These are phyloP conservation scores for Schoenoplectus triqueter DNA, from an alignment of 202 grass and related monocot species.

Conservation along the genomic window DNA sequence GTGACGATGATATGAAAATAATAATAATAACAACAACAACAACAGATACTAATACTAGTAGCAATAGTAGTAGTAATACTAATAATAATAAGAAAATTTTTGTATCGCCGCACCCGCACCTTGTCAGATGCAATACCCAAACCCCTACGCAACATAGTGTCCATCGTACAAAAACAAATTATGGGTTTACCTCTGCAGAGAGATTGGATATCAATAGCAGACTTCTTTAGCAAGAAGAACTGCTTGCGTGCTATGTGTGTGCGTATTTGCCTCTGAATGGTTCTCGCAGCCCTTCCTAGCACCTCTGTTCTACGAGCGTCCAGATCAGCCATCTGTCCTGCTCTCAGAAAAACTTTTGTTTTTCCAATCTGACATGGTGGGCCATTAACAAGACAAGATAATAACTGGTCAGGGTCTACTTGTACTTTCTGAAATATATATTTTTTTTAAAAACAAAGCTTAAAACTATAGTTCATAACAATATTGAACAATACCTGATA, in stretches of 20 bases:
- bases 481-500: slow-evolving; percentile 75
- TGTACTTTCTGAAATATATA: background rate
- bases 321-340: slow-evolving; percentile 98
- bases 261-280: slow-evolving; percentile 88
- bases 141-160: too few species aligned
- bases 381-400: slow-evolving; percentile 37
- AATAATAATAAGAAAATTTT: too few species aligned
- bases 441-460: background rate
- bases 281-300: slow-evolving; percentile 93
- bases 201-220: slow-evolving; percentile 81
- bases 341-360: slow-evolving; percentile 95
- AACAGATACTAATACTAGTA: too few species aligned
- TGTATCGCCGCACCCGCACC: too few species aligned
- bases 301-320: slow-evolving; percentile 96
- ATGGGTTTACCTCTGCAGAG: slow-evolving; percentile 69
- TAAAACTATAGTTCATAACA: slow-evolving; percentile 11
- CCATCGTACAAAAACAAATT: background rate
- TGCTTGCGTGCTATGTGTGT: slow-evolving; percentile 91
- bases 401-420: slow-evolving; percentile 34
- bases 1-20: too few species aligned
- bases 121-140: too few species aligned
- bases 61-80: too few species aligned
- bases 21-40: too few species aligned
- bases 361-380: slow-evolving; percentile 77
- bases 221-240: slow-evolving; percentile 71